phyloP scores from a whole-genome alignment of 495 filamentous ascomycete genomes.

The Hamigera avellanea region DNA sequence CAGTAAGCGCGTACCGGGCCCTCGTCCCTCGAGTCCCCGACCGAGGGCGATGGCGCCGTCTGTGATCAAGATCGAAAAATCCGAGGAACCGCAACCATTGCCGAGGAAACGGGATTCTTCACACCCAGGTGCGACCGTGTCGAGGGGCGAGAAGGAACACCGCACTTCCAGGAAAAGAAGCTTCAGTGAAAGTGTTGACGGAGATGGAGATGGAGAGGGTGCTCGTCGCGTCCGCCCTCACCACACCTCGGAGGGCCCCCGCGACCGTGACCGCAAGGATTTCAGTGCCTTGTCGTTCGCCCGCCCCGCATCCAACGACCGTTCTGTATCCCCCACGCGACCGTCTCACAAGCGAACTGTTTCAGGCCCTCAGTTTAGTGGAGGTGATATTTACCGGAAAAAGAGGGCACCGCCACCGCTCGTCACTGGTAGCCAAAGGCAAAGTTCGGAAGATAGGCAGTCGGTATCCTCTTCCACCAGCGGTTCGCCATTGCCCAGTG shows the following conservation, averaged over 20 bases:
- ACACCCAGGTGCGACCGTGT: conserved; percentile 6
- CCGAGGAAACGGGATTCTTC: conserved; percentile 11
- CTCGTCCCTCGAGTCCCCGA: conserved; percentile 16
- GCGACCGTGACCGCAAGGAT: conserved; percentile 17
- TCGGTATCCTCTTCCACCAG: conserved; percentile 66
- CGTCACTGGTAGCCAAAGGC: conserved; percentile 29
- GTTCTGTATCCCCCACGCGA: conserved; percentile 53
- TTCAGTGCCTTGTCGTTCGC: conserved; percentile 14
- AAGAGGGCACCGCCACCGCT: conserved; percentile 42
- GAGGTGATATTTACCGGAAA: conserved; percentile 16
- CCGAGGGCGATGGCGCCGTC: conserved; percentile 15
- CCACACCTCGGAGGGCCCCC: conserved; percentile 4
- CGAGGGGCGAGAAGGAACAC: conserved; percentile 10
- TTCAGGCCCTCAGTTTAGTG: conserved; percentile 45
- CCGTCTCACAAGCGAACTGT: conserved; percentile 47
- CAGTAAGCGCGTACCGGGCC: conserved; percentile 11
- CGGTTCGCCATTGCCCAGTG: conserved; percentile 57
- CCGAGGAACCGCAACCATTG: conserved; percentile 19
- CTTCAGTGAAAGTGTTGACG: conserved; percentile 30
- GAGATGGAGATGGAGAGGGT: conserved; percentile 19
- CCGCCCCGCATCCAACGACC: conserved; percentile 31
- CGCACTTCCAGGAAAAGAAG: conserved; percentile 27
- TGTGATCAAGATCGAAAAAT: conserved; percentile 27
- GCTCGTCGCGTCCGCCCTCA: conserved; percentile 11
- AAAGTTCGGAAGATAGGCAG: conserved; percentile 51